phyloP scores from a whole-genome alignment of 305 asterid species.

The Plantago lanceolata region DNA sequence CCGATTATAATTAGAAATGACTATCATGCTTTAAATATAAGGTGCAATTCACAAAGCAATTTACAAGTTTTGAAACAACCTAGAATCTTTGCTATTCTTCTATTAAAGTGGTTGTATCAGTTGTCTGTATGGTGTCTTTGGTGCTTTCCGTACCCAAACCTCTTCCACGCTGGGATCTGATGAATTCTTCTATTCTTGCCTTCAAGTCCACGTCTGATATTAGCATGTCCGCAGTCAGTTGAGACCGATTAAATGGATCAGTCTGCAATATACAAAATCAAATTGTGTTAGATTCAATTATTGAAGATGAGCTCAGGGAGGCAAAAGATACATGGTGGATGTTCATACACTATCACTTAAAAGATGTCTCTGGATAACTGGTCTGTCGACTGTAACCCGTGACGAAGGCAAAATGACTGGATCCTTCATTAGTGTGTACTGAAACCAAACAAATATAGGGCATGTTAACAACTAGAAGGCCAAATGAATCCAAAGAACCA shows the following conservation, averaged over 20 bases:
- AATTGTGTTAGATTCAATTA: constrained; percentile 5
- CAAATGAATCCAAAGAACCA: background rate
- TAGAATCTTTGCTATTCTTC: constrained; percentile 42
- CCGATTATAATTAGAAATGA: background rate
- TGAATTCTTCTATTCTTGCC: constrained; percentile 70
- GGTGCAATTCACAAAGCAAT: constrained; percentile 26
- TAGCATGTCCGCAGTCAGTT: constrained; percentile 80
- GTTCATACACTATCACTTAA: constrained; percentile 66
- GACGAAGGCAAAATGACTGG: constrained; percentile 95
- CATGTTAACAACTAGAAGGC: background rate
- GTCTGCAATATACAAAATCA: constrained; percentile 48
- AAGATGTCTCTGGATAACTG: constrained; percentile 94
- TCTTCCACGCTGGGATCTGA: constrained; percentile 51
- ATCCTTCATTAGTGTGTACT: constrained; percentile 95
- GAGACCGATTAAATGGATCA: constrained; percentile 94
- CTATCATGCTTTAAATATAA: background rate
- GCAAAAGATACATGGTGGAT: background rate
- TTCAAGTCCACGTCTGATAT: constrained; percentile 81
- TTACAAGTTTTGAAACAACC: constrained; percentile 34
- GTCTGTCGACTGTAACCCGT: constrained; percentile 67
- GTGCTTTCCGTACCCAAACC: constrained; percentile 38
- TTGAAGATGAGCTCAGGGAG: background rate
- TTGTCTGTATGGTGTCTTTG: constrained; percentile 64
- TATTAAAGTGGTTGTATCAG: constrained; percentile 53
- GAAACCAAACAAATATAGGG: constrained; percentile 26